Conservation (phyloP, 306 rosid species). For the Pterocarpus santalinus region DNA sequence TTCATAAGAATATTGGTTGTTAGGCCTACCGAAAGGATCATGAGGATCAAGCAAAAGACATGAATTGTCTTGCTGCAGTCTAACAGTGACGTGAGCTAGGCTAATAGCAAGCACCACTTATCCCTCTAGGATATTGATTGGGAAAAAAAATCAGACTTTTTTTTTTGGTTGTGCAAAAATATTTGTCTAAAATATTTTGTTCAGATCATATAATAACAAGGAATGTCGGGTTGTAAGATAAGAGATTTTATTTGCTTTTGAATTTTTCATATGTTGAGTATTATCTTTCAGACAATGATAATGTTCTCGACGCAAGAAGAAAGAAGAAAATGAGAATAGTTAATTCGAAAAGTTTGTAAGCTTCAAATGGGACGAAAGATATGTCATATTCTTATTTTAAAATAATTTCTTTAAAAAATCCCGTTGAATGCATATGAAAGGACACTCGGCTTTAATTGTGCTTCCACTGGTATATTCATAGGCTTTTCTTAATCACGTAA, state of each 20-base stretch:
- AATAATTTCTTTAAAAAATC: neutral
- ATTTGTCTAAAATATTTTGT: neutral
- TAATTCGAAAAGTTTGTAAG: constrained; percentile 39
- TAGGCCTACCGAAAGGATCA: constrained; percentile 47
- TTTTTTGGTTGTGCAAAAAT: neutral
- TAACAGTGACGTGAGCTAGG: constrained; percentile 17
- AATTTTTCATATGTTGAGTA: constrained; percentile 37
- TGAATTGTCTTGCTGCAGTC: constrained; percentile 16
- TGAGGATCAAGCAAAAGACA: constrained; percentile 35
- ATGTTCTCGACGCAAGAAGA: constrained; percentile 10
- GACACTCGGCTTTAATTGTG: constrained; percentile 37
- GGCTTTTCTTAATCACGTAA: constrained; percentile 7
- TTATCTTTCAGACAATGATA: constrained; percentile 9
- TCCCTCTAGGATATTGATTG: neutral
- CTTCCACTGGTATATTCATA: constrained; percentile 31
- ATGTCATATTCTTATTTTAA: constrained; percentile 18
- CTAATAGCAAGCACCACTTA: constrained; percentile 18
- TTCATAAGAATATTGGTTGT: constrained; percentile 47
- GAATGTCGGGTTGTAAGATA: constrained; percentile 37
- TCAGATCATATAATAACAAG: neutral
- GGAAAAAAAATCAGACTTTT: neutral
- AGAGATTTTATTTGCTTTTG: constrained; percentile 29
- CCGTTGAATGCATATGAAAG: constrained; percentile 16
- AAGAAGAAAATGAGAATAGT: constrained; percentile 21
- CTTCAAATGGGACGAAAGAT: constrained; percentile 39